These are phyloP conservation scores for Fagus crenata DNA, from an alignment of 306 rosid genomes.

Conservation along the genomic window DNA sequence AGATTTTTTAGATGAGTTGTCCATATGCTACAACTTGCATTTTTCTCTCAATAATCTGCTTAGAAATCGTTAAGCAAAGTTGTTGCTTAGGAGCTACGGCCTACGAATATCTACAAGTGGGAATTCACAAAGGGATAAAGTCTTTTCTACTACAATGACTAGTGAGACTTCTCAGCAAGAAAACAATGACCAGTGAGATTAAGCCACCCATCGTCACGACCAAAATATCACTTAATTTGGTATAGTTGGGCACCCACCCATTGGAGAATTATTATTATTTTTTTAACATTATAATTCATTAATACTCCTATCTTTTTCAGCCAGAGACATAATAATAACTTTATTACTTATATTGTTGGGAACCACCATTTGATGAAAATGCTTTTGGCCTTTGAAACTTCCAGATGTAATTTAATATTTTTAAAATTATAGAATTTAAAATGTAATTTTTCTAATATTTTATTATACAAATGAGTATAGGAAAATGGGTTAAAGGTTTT, in stretches of 20 bases:
- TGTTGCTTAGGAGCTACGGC: slow-evolving; percentile 30
- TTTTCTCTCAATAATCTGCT: slow-evolving; percentile 31
- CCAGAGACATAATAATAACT: neutral
- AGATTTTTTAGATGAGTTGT: slow-evolving; percentile 28
- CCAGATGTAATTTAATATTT: too few species aligned
- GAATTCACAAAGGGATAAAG: neutral
- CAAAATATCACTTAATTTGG: neutral
- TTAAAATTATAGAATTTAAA: too few species aligned
- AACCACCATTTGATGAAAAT: too few species aligned
- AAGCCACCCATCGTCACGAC: neutral
- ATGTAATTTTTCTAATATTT: too few species aligned
- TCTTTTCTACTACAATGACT: slow-evolving; percentile 18
- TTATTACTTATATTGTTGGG: neutral
- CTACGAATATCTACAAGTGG: slow-evolving; percentile 29
- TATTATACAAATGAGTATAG: too few species aligned
- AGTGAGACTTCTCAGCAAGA: neutral
- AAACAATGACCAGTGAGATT: neutral
- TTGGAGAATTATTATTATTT: neutral
- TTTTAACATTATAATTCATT: neutral
- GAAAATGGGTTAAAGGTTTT: too few species aligned
- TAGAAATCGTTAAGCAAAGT: slow-evolving; percentile 21
- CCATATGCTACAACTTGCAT: slow-evolving; percentile 19
- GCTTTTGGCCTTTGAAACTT: too few species aligned
- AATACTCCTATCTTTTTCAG: neutral
- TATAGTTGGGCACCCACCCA: neutral